Base-by-base conservation (phyloP, 2,329 filamentous ascomycete species). In the Rutstroemia sp. region DNA sequence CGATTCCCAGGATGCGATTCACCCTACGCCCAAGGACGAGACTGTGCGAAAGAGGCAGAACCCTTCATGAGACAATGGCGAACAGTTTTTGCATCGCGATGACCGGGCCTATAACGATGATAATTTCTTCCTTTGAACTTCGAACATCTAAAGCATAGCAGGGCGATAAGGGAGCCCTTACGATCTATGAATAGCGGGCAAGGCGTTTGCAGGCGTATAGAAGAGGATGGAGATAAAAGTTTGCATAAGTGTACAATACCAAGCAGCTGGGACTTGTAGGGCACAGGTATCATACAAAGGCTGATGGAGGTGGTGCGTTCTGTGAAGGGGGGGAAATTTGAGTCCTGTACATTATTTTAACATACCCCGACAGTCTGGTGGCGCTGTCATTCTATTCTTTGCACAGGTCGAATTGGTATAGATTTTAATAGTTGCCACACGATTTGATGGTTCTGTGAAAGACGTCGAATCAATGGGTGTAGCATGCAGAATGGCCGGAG, bases 1-100 rank as follows among this genome's bases (percentile, higher is more conserved):
- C 83, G 86, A 57, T 89, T 97, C 65, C 76, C 82, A 21, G 84
- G 83, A 52, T 99, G 94, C 71, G 79, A 83, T 39, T 48, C 49
- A 48, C 4, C 46, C 2, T 77, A 78, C 48, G 67, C 78, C 48
- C 66, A 56, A 65, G 73, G 75, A 39, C 74, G 82, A 50, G 82
- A 80, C 62, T 97, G 94, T 70, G 83, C 86, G 60, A 79, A 80
- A 53, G 87, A 92, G 69, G 84, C 92, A 27, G 66, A 67, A 44
- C 64, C 62, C 21, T 71, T 65, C 48, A 66, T 64, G 25, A 68
- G 64, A 40, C 65, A 69, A 61, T 71, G 69, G 69, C 62, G 60
- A 48, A 66, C 66, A 21, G 60, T 65, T 25, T 70, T 70, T 56
- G 60, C 64, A 21, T 54, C 57, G 60, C 61, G 61, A 65, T 58